Evolutionary conservation across 345 rosid species (phyloP).

Genomic region (Ceriops tagal): DNA sequence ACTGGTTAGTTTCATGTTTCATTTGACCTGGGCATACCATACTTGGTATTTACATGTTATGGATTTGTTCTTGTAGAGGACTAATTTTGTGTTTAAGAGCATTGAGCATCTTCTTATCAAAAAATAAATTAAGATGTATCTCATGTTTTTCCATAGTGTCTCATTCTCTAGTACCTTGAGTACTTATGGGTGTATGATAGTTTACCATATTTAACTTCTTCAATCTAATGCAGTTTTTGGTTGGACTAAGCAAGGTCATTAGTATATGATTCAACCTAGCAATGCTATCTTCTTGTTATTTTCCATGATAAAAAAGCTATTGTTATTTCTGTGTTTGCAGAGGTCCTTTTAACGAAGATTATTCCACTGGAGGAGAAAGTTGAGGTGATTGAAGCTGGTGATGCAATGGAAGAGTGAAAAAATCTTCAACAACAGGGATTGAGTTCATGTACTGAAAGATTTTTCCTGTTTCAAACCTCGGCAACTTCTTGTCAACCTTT

Average conservation of each 20-base stretch:
- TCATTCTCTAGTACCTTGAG: neutral
- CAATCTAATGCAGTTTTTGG: too few relatives aligned
- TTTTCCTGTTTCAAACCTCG: neutral
- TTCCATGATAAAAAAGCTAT: neutral
- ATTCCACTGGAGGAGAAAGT: slow-evolving; percentile 57
- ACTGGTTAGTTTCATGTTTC: slow-evolving; percentile 39
- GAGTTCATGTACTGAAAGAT: neutral
- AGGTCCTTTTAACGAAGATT: slow-evolving; percentile 67
- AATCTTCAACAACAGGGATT: neutral
- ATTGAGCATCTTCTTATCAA: neutral
- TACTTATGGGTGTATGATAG: neutral
- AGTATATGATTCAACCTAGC: neutral
- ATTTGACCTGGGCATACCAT: neutral
- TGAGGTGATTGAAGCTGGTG: slow-evolving; percentile 51
- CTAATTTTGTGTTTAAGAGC: neutral
- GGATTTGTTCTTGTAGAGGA: neutral
- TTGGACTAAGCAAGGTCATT: neutral
- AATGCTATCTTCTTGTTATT: neutral
- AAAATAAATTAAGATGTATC: neutral
- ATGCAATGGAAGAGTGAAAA: slow-evolving; percentile 72
- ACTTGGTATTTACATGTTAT: neutral
- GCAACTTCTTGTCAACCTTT: neutral
- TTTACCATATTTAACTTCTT: too few relatives aligned
- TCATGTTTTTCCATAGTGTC: neutral
- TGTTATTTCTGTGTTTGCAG: slow-evolving; percentile 36